phyloP scores from a whole-genome alignment of 148 eudicot species.

The Spergularia marina region DNA sequence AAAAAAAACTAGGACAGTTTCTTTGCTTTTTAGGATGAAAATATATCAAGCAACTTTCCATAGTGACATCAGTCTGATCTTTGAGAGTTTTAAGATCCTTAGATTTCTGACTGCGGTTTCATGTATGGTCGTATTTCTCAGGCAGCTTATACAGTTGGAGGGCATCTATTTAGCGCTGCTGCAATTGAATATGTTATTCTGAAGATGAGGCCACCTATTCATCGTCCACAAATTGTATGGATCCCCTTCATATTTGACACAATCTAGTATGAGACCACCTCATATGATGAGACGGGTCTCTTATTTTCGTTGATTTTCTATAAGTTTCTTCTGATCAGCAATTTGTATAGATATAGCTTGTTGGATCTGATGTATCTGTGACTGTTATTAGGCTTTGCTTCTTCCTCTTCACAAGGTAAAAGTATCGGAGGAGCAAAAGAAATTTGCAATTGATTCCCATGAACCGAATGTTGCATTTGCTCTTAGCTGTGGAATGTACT shows the following conservation, averaged over 20 bases:
- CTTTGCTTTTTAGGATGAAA: neutral
- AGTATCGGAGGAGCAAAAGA: conserved; percentile 38
- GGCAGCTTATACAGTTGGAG: conserved; percentile 42
- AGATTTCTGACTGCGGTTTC: conserved; percentile 2
- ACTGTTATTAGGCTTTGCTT: conserved; percentile 26
- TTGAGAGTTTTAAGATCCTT: neutral
- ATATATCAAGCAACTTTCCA: neutral
- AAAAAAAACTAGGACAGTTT: neutral
- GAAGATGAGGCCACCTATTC: conserved; percentile 41
- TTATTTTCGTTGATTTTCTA: neutral
- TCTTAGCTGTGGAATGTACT: conserved; percentile 40
- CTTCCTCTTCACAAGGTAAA: conserved; percentile 36
- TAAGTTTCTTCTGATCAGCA: neutral
- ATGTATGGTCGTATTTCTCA: conserved; percentile 21
- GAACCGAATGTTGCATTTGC: conserved; percentile 37
- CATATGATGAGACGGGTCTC: too few relatives aligned
- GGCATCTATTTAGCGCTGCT: conserved; percentile 40
- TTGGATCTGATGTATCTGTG: conserved; percentile 7
- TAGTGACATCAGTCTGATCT: neutral
- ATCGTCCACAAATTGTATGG: conserved; percentile 40
- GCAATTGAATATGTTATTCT: conserved; percentile 37
- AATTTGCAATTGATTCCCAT: conserved; percentile 31
- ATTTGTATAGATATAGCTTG: neutral
- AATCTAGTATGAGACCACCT: too few relatives aligned
- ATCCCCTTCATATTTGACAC: neutral